Conservation (phyloP, 805 yeast species). For the Wickerhamomyces strasburgensis region DNA sequence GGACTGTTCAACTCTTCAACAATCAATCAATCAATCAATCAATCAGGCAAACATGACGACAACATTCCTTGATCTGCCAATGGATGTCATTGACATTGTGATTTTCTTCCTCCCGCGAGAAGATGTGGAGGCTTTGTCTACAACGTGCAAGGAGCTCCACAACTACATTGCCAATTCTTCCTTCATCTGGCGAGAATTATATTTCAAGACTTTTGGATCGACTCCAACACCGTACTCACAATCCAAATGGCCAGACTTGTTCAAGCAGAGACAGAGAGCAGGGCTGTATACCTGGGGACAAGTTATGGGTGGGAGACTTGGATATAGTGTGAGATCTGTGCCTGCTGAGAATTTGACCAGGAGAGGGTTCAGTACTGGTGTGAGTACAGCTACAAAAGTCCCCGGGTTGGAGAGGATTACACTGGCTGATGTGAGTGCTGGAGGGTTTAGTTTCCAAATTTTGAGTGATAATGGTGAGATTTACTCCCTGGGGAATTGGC, state of each 20-base stretch:
- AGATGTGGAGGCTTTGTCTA: constrained; percentile 38
- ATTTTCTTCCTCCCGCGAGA: constrained; percentile 21
- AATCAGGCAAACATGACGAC: not conserved
- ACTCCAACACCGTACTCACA: constrained; percentile 37
- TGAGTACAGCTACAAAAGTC: constrained; percentile 36
- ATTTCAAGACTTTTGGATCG: constrained; percentile 39
- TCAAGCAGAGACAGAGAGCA: constrained; percentile 34
- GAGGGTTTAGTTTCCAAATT: constrained; percentile 61
- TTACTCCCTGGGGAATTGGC: constrained; percentile 48
- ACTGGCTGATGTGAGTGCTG: constrained; percentile 48
- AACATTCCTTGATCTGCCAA: constrained; percentile 9
- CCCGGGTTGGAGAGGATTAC: constrained; percentile 31
- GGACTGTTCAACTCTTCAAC: too few relatives aligned
- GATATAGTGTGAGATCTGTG: constrained; percentile 29
- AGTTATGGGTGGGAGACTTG: constrained; percentile 40
- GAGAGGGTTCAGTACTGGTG: constrained; percentile 24
- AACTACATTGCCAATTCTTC: constrained; percentile 32
- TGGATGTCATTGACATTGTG: constrained; percentile 34
- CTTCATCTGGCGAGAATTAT: constrained; percentile 41
- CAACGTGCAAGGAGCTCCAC: constrained; percentile 35
- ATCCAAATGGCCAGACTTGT: constrained; percentile 48
- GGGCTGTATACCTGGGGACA: constrained; percentile 50
- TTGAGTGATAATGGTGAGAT: constrained; percentile 52
- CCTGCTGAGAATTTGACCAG: constrained; percentile 23
- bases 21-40: not conserved